phyloP scores from a whole-genome alignment of 2,329 filamentous ascomycete species.

The Mycosphaerelloides madeirae region DNA sequence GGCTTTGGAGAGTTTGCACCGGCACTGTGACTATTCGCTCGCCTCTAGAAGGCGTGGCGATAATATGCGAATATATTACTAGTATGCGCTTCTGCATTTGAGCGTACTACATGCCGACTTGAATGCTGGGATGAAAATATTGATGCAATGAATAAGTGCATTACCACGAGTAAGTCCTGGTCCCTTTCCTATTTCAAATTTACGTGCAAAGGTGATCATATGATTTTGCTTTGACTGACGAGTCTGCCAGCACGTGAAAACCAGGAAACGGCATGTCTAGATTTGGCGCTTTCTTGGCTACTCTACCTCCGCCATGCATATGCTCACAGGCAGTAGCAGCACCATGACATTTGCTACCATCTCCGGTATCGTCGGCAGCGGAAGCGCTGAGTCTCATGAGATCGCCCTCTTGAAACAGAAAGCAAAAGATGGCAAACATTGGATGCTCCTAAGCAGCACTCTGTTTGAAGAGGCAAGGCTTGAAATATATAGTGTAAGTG shows the following conservation, averaged over 20 bases:
- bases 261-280: slow-evolving; percentile 84
- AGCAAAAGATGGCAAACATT: slow-evolving; percentile 81
- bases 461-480: slow-evolving; percentile 82
- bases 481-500: slow-evolving; percentile 65
- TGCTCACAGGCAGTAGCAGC: slow-evolving; percentile 44
- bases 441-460: slow-evolving; percentile 76
- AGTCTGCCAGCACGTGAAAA: slow-evolving; percentile 72
- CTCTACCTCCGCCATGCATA: slow-evolving; percentile 90
- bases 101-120: slow-evolving; percentile 90
- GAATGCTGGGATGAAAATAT: slow-evolving; percentile 85
- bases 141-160: slow-evolving; percentile 90
- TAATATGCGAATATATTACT: slow-evolving; percentile 62
- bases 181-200: too few relatives aligned
- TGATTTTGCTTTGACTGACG: too few relatives aligned
- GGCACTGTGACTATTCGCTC: slow-evolving; percentile 88
- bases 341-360: slow-evolving; percentile 15
- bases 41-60: slow-evolving; percentile 19
- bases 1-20: slow-evolving; percentile 84
- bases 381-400: slow-evolving; percentile 62
- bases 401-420: slow-evolving; percentile 79
- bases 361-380: slow-evolving; percentile 23
- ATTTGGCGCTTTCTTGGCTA: slow-evolving; percentile 93
- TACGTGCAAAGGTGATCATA: too few relatives aligned
- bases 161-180: slow-evolving; percentile 58
- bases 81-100: slow-evolving; percentile 89